Evolutionary conservation across 371 early-diverging fungal genomes (phyloP).

Genomic region (Syncephalastrum monosporum): DNA sequence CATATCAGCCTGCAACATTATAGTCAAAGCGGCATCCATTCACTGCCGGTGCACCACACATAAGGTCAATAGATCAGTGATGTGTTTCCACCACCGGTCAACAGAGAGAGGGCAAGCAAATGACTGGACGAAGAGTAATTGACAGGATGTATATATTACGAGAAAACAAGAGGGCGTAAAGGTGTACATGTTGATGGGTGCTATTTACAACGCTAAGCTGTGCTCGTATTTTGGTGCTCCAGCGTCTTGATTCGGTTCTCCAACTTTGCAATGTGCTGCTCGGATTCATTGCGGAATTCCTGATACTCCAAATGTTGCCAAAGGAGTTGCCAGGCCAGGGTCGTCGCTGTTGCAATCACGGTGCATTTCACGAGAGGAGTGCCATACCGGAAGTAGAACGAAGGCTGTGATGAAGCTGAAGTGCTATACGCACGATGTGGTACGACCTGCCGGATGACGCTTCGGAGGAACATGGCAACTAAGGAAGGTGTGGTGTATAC

Average conservation of each 20-base stretch:
- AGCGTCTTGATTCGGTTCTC: slow-evolving; percentile 36
- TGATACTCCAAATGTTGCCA: slow-evolving; percentile 50
- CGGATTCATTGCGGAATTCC: slow-evolving; percentile 44
- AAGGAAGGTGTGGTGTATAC: slow-evolving; percentile 8
- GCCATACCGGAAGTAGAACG: slow-evolving; percentile 44
- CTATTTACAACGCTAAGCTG: too few species aligned
- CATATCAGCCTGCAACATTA: too few species aligned
- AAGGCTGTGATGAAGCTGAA: slow-evolving; percentile 13
- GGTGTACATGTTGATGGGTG: too few species aligned
- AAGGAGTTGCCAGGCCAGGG: slow-evolving; percentile 40
- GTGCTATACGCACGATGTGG: slow-evolving; percentile 16
- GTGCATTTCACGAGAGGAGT: slow-evolving; percentile 50
- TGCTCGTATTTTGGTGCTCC: slow-evolving; percentile 29
- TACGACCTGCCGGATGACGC: not conserved
- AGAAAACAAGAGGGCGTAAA: too few species aligned
- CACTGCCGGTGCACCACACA: too few species aligned
- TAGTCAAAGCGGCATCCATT: too few species aligned
- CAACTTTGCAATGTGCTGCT: slow-evolving; percentile 26
- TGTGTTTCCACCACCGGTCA: too few species aligned
- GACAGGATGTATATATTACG: too few species aligned
- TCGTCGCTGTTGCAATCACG: slow-evolving; percentile 42
- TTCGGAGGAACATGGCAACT: slow-evolving; percentile 7
- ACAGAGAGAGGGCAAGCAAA: too few species aligned
- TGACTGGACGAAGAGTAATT: too few species aligned
- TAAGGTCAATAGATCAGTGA: too few species aligned